These are phyloP conservation scores for Cyberlindnera mrakii DNA, from an alignment of 805 yeast genomes.

Conservation along the genomic window DNA sequence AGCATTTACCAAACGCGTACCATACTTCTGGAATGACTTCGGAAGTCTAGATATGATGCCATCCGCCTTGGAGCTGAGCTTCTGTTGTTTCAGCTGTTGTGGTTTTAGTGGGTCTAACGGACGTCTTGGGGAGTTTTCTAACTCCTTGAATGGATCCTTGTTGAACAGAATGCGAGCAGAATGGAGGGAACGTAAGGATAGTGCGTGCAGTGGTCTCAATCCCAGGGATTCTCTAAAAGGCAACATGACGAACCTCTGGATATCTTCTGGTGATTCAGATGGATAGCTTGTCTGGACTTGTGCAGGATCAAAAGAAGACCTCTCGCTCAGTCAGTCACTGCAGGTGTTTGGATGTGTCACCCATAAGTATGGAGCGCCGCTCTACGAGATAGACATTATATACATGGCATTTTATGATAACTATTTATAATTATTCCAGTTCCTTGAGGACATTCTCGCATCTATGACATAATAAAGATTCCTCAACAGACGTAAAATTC, in stretches of 20 bases:
- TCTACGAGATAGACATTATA: not conserved
- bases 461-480: slow-evolving; percentile 55
- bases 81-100: not conserved
- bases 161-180: not conserved
- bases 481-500: slow-evolving; percentile 57
- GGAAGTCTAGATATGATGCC: slow-evolving; percentile 39
- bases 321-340: too few species aligned
- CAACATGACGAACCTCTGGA: too few species aligned
- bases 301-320: too few species aligned
- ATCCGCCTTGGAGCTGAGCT: slow-evolving; percentile 1
- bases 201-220: not conserved
- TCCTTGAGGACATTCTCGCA: slow-evolving; percentile 40
- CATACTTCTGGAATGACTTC: slow-evolving; percentile 42
- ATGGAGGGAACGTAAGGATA: slow-evolving; percentile 1
- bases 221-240: not conserved
- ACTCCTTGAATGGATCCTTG: slow-evolving; percentile 9
- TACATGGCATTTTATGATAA: not conserved
- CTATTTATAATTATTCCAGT: not conserved
- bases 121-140: slow-evolving; percentile 9
- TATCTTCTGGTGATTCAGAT: too few species aligned
- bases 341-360: too few species aligned
- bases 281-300: too few species aligned
- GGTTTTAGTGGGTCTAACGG: not conserved
- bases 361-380: too few species aligned
- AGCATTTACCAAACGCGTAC: slow-evolving; percentile 42